phyloP scores from a whole-genome alignment of 225 moss, liverwort and hornwort species.

The Pleurozium schreberi region DNA sequence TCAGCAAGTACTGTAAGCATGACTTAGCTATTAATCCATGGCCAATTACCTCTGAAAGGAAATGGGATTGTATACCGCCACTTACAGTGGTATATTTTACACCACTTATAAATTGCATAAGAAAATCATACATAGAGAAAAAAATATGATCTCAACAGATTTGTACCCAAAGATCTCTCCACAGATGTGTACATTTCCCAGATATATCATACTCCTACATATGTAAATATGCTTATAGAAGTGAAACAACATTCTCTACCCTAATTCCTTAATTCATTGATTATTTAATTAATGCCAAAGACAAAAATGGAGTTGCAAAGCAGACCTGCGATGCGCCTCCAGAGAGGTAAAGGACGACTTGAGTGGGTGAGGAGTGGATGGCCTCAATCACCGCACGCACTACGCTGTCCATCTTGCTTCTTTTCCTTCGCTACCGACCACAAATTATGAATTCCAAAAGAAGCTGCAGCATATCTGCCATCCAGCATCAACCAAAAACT shows the following conservation, averaged over 20 bases:
- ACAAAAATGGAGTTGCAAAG: background rate
- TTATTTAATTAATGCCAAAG: background rate
- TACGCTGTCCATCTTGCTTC: conserved; percentile 41
- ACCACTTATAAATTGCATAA: background rate
- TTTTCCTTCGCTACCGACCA: background rate
- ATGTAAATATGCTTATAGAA: background rate
- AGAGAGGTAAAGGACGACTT: conserved; percentile 63
- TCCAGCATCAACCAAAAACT: background rate
- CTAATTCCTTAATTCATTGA: too few species aligned
- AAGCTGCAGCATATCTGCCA: background rate
- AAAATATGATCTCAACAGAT: background rate
- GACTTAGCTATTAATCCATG: background rate
- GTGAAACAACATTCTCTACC: background rate
- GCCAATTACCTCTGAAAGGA: background rate
- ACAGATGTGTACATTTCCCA: background rate
- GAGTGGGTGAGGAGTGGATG: conserved; percentile 64
- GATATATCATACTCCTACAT: background rate
- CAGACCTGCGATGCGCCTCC: conserved; percentile 79
- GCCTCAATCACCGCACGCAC: conserved; percentile 63
- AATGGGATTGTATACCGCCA: background rate
- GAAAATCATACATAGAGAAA: background rate
- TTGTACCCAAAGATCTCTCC: background rate
- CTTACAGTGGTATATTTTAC: background rate
- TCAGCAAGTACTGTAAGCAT: background rate
- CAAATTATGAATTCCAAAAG: background rate